Percentiles rank a stretch among this genome's conserved stretches.
These are phyloP conservation scores for Anastatica hierochuntica DNA, from an alignment of 345 rosid genomes.

Conservation along the genomic window DNA sequence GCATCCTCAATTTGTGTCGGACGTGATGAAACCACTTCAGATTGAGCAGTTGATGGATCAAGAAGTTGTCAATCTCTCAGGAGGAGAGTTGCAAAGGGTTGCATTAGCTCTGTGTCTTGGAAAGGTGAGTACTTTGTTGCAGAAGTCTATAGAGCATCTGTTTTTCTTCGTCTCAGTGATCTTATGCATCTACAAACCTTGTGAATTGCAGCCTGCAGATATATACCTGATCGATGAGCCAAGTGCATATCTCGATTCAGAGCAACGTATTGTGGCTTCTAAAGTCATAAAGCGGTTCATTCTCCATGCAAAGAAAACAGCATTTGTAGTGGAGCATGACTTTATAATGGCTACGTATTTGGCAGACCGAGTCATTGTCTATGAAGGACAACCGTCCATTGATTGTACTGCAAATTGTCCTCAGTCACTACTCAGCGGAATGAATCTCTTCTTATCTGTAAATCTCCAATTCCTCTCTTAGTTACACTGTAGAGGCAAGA, in stretches of 20 bases:
- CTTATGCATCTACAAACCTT: background rate
- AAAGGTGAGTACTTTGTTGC: conserved; percentile 12
- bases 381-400: conserved; percentile 66
- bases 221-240: conserved; percentile 89
- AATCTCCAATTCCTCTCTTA: no score
- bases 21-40: conserved; percentile 87
- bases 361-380: conserved; percentile 80
- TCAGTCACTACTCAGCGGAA: conserved; percentile 77
- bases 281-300: conserved; percentile 90
- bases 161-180: background rate
- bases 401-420: conserved; percentile 72
- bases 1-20: conserved; percentile 84
- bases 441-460: conserved; percentile 87
- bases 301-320: conserved; percentile 83
- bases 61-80: conserved; percentile 70
- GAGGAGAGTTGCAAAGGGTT: conserved; percentile 91
- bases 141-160: background rate
- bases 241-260: conserved; percentile 83
- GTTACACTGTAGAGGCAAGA: no score
- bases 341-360: conserved; percentile 87
- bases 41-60: conserved; percentile 84
- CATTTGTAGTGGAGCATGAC: conserved; percentile 85
- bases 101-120: conserved; percentile 84
- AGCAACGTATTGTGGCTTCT: conserved; percentile 87
- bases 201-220: conserved; percentile 48